Percentiles rank a stretch among this genome's conserved stretches.
Evolutionary conservation across 768 basidiomycete species (phyloP).

Genomic region (Tephrocybe sp.): DNA sequence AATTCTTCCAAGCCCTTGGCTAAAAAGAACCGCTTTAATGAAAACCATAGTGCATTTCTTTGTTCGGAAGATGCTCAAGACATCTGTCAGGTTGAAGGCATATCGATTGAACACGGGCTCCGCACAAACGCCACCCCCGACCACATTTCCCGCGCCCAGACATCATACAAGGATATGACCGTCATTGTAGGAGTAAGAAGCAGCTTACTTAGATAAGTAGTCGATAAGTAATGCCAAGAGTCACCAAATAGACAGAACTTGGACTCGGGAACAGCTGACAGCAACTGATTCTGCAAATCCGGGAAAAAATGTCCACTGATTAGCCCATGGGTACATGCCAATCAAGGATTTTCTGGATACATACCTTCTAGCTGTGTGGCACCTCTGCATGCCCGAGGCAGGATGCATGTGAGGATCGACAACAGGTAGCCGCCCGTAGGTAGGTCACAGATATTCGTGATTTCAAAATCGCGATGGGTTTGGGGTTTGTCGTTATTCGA

Average conservation of each 20-base stretch:
- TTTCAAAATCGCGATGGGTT: too few relatives aligned
- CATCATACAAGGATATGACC: neutral
- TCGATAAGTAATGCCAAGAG: neutral
- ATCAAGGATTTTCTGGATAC: neutral
- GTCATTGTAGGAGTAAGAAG: neutral
- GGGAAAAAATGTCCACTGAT: too few relatives aligned
- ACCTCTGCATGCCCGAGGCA: too few relatives aligned
- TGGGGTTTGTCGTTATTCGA: too few relatives aligned
- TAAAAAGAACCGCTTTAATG: neutral
- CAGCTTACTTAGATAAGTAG: neutral
- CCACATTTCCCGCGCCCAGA: neutral
- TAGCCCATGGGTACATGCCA: too few relatives aligned
- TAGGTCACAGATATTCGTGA: too few relatives aligned
- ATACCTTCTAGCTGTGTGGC: too few relatives aligned
- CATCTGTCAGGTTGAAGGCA: neutral
- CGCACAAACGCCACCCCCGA: neutral
- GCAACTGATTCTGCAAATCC: too few relatives aligned
- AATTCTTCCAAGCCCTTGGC: neutral
- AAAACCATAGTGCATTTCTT: neutral
- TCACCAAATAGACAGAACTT: neutral
- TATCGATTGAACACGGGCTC: neutral
- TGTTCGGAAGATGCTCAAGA: neutral
- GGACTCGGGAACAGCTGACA: neutral
- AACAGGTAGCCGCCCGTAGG: too few relatives aligned
- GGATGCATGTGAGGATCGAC: neutral